phyloP scores from a whole-genome alignment of 2,329 filamentous ascomycete species.

The Trichophyton simii region DNA sequence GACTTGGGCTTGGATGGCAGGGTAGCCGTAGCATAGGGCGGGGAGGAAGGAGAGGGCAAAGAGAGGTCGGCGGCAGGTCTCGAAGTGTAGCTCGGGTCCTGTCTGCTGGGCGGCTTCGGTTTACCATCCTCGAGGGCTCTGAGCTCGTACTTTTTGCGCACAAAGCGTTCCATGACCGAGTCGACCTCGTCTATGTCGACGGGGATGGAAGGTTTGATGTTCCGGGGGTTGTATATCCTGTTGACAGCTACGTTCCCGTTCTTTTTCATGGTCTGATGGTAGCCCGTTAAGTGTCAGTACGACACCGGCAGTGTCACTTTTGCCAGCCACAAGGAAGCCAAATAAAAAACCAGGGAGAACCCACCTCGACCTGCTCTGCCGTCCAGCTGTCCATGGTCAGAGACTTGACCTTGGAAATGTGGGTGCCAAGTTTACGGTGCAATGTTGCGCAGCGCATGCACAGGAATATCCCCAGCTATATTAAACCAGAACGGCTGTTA shows the following conservation, averaged over 20 bases:
- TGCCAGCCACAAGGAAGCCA: background rate
- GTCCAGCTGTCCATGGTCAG: constrained; percentile 98
- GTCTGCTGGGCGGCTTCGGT: constrained; percentile 36
- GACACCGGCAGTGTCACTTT: too few species aligned
- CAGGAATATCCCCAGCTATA: constrained; percentile 79
- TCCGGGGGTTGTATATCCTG: constrained; percentile 75
- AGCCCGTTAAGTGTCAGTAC: background rate
- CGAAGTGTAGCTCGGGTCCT: constrained; percentile 46
- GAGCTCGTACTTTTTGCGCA: constrained; percentile 83
- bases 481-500: background rate
- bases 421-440: constrained; percentile 91
- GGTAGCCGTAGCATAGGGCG: constrained; percentile 20
- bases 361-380: constrained; percentile 87
- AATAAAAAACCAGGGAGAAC: constrained; percentile 19
- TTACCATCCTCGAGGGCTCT: constrained; percentile 39
- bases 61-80: constrained; percentile 40
- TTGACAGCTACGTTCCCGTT: constrained; percentile 80
- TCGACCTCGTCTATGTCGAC: constrained; percentile 88
- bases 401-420: constrained; percentile 97
- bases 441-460: constrained; percentile 95
- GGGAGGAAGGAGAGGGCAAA: constrained; percentile 27
- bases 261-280: constrained; percentile 79
- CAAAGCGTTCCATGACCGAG: constrained; percentile 87
- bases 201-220: constrained; percentile 69
- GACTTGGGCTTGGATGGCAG: constrained; percentile 49